Evolutionary conservation across 306 rosid genomes (phyloP).

Genomic region (Mucuna pruriens): DNA sequence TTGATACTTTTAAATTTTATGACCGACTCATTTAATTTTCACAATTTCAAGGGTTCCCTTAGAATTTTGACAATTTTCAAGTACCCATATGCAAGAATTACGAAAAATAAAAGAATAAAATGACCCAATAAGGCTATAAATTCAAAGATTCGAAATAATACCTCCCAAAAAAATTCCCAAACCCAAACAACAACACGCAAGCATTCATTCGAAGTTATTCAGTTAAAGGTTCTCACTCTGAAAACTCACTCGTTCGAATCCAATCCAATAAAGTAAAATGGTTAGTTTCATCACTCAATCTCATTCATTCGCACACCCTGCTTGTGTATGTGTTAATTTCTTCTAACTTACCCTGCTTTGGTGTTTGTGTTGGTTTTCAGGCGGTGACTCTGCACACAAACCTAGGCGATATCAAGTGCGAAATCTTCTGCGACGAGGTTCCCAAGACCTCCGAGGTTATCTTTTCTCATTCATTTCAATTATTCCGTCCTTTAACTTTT

Average conservation of each 20-base stretch:
- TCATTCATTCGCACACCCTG: background rate
- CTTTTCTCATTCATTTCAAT: background rate
- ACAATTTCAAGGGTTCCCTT: background rate
- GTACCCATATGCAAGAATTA: background rate
- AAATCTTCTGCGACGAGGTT: slow-evolving; percentile 91
- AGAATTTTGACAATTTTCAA: background rate
- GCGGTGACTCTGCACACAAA: slow-evolving; percentile 92
- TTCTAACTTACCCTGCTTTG: background rate
- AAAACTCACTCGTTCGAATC: background rate
- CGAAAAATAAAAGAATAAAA: background rate
- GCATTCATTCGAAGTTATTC: no score
- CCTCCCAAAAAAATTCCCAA: no score
- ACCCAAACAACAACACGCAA: no score
- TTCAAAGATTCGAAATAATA: background rate
- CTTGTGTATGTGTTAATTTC: background rate
- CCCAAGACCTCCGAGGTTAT: slow-evolving; percentile 85
- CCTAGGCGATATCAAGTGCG: slow-evolving; percentile 95
- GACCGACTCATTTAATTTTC: no score
- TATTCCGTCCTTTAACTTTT: background rate
- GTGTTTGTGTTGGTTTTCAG: slow-evolving; percentile 42
- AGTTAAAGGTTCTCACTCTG: background rate
- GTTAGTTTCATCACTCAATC: slow-evolving; percentile 19
- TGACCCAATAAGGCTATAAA: background rate
- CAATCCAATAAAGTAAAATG: slow-evolving; percentile 13
- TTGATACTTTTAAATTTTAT: no score